phyloP scores from a whole-genome alignment of 208 protist species.

The Acanthamoeba pearcei region DNA sequence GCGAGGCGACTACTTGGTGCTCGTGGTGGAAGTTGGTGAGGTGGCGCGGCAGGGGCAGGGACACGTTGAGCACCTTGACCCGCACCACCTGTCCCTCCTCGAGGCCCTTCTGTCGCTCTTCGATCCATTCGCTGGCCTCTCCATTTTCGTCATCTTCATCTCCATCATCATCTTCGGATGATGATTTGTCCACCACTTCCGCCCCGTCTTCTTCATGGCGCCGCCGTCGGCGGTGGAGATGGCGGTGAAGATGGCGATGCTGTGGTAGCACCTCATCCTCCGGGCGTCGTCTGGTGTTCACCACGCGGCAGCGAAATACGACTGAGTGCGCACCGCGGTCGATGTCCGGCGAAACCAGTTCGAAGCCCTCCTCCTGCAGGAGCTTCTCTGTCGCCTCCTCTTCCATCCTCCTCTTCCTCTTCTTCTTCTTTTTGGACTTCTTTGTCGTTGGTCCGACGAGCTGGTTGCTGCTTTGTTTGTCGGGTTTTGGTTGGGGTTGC shows the following conservation, averaged over 20 bases:
- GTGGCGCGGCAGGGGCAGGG: constrained; percentile 58
- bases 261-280: neutral
- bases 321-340: constrained; percentile 49
- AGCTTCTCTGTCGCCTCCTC: constrained; percentile 5
- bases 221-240: neutral
- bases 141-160: neutral
- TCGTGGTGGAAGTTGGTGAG: constrained; percentile 72
- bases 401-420: neutral
- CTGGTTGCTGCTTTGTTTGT: neutral
- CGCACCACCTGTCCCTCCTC: constrained; percentile 35
- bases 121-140: neutral
- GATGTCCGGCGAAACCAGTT: constrained; percentile 17
- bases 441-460: neutral
- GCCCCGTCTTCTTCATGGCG: neutral
- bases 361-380: constrained; percentile 25
- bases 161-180: neutral
- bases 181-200: neutral
- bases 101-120: neutral
- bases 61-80: constrained; percentile 73
- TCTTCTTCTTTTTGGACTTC: neutral
- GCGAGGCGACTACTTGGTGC: constrained; percentile 42
- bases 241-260: neutral
- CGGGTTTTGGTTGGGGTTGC: neutral
- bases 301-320: constrained; percentile 47
- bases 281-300: neutral